Percentiles rank a stretch among this genome's conserved stretches.
Evolutionary conservation across 2,329 filamentous ascomycete genomes (phyloP).

Genomic region (Triangularia setosa): DNA sequence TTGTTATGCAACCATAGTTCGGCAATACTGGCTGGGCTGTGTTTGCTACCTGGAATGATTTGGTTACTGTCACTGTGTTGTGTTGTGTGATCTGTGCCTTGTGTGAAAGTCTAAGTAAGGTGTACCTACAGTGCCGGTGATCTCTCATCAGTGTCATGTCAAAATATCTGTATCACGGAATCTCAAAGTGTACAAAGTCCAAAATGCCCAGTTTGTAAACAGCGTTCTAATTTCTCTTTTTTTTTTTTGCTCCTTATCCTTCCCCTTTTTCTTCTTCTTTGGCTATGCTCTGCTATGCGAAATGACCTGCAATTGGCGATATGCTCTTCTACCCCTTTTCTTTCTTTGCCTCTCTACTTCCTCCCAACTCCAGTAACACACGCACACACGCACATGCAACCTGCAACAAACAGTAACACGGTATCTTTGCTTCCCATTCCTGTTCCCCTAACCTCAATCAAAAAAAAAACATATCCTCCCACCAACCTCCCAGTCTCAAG

Average conservation of each 20-base stretch:
- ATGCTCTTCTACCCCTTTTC: neutral
- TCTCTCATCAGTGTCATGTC: neutral
- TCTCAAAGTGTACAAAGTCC: too few relatives aligned
- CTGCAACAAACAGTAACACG: neutral
- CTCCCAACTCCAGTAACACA: neutral
- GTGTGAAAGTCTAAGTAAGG: neutral
- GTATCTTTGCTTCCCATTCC: neutral
- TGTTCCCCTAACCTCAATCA: neutral
- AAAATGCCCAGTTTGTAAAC: neutral
- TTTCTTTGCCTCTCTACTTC: neutral
- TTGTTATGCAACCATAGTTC: too few relatives aligned
- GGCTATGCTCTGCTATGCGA: neutral
- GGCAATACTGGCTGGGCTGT: too few relatives aligned
- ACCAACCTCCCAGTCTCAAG: neutral
- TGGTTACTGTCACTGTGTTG: too few relatives aligned
- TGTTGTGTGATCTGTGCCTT: neutral
- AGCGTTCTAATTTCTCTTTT: neutral
- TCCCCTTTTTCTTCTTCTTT: neutral
- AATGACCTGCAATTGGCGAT: neutral
- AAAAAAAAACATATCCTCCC: neutral
- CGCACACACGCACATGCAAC: neutral
- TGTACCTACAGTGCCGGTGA: neutral
- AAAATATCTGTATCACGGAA: neutral
- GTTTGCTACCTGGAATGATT: too few relatives aligned
- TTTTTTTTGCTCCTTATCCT: conserved; percentile 1